These are phyloP conservation scores for Allantophomopsis lycopodina DNA, from an alignment of 2,329 filamentous ascomycete genomes.

Conservation along the genomic window DNA sequence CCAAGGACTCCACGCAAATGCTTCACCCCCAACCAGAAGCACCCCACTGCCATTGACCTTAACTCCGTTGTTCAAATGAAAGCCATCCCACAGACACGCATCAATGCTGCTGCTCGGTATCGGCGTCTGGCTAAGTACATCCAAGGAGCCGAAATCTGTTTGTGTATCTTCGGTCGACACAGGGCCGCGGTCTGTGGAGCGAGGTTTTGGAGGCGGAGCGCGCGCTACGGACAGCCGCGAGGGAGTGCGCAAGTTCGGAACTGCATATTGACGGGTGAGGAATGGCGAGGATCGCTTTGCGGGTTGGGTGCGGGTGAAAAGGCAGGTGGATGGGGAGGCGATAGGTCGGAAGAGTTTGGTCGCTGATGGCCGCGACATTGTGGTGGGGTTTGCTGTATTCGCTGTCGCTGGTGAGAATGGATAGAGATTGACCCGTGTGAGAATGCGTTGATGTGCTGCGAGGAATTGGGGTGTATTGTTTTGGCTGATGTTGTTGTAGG, in stretches of 20 bases:
- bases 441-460: too few relatives aligned
- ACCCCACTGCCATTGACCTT: constrained; percentile 55
- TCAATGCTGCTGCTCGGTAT: constrained; percentile 74
- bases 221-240: not conserved
- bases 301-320: too few relatives aligned
- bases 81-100: constrained; percentile 69
- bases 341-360: too few relatives aligned
- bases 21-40: constrained; percentile 73
- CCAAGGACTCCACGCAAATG: constrained; percentile 84
- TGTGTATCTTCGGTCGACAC: constrained; percentile 44
- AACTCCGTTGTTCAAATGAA: constrained; percentile 71
- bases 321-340: too few relatives aligned
- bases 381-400: too few relatives aligned
- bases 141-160: constrained; percentile 61
- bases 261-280: too few relatives aligned
- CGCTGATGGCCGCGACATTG: too few relatives aligned
- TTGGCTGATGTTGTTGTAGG: too few relatives aligned
- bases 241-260: not conserved
- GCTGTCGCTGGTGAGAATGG: too few relatives aligned
- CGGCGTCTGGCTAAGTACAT: constrained; percentile 66
- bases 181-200: constrained; percentile 42
- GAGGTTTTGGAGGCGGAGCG: constrained; percentile 11
- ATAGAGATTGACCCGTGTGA: too few relatives aligned
- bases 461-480: too few relatives aligned
- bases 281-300: too few relatives aligned